phyloP scores from a whole-genome alignment of 2,329 filamentous ascomycete species.

The Cladosporium velox region DNA sequence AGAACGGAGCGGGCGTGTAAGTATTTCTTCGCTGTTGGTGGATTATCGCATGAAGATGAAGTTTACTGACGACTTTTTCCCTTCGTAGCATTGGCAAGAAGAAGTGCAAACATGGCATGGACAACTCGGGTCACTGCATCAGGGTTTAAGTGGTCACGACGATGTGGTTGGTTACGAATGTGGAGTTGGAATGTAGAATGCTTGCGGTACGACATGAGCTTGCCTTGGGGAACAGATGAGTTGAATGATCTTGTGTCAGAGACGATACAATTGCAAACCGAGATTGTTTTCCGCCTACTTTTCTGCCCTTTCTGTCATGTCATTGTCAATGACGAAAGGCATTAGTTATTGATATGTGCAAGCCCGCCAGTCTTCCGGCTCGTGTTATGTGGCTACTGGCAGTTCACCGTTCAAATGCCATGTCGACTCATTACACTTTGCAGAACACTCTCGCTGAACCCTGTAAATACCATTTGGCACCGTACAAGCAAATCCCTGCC shows the following conservation, averaged over 20 bases:
- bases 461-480: conserved; percentile 8
- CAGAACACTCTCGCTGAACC: not conserved
- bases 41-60: no score
- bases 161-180: no score
- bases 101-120: conserved; percentile 5
- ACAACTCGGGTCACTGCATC: not conserved
- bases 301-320: not conserved
- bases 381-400: not conserved
- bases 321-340: not conserved
- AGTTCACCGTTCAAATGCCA: not conserved
- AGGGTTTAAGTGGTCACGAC: not conserved
- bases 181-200: not conserved
- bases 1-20: conserved; percentile 9
- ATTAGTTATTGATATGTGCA: not conserved
- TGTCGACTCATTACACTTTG: not conserved
- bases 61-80: no score
- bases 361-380: not conserved
- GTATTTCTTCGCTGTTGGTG: no score
- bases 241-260: no score
- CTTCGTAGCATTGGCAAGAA: not conserved
- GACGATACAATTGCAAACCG: no score
- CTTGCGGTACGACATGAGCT: no score
- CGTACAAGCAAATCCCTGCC: conserved; percentile 9
- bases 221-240: not conserved
- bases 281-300: not conserved